A percentile compares a stretch with the other conserved stretches of the same genome.
phyloP scores from a whole-genome alignment of 2,329 filamentous ascomycete species.

The Epichloe amarillans region DNA sequence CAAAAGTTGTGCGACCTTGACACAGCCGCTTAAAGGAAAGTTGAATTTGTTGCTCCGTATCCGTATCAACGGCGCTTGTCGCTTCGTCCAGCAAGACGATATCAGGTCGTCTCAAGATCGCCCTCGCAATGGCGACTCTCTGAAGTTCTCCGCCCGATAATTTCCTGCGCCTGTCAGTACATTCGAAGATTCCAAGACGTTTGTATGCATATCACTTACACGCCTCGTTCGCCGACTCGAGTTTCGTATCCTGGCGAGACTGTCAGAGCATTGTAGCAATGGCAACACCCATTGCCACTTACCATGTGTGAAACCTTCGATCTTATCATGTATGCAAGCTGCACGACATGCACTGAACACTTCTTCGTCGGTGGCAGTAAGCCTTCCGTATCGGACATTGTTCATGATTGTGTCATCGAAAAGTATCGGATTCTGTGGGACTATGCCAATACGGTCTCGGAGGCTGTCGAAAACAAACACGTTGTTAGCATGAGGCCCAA shows the following conservation, averaged over 20 bases:
- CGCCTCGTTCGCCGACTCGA: constrained; percentile 36
- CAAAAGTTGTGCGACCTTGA: constrained; percentile 50
- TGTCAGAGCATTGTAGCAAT: not conserved
- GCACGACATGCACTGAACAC: constrained; percentile 40
- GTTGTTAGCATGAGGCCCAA: constrained; percentile 10
- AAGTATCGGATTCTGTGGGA: constrained; percentile 41
- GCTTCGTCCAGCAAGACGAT: constrained; percentile 70
- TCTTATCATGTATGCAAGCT: constrained; percentile 45
- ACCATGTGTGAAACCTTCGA: constrained; percentile 38
- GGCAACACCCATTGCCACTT: constrained; percentile 1
- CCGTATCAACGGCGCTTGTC: constrained; percentile 62
- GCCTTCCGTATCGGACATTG: constrained; percentile 43
- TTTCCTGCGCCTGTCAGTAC: constrained; percentile 28
- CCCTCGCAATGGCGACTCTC: constrained; percentile 54
- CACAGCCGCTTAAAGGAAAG: constrained; percentile 45
- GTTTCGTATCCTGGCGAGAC: constrained; percentile 31
- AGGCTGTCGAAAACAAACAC: constrained; percentile 21
- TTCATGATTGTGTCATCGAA: constrained; percentile 47
- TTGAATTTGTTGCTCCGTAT: constrained; percentile 55
- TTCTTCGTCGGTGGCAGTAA: constrained; percentile 40
- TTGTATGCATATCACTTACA: constrained; percentile 20
- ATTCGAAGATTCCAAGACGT: not conserved
- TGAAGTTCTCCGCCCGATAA: constrained; percentile 55
- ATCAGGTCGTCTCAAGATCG: constrained; percentile 59
- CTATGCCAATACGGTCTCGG: constrained; percentile 40